Conservation (phyloP, 352 stramenopile genomes). For the Globisporangium parvum region DNA sequence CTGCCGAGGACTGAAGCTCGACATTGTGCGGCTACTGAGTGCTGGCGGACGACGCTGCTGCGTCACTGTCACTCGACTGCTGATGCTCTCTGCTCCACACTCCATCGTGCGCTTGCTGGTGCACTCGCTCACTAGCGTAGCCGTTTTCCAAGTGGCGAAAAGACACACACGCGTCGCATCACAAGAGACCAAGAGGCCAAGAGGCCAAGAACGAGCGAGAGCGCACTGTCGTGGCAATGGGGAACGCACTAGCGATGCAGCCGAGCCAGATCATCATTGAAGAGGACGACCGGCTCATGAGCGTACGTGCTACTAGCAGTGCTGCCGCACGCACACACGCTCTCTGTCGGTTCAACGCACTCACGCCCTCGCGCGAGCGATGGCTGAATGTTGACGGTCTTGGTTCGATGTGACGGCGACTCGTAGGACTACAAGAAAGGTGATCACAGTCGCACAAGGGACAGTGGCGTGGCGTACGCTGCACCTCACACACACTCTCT, state of each 20-base stretch:
- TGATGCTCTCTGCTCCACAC: neutral
- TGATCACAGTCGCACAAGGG: neutral
- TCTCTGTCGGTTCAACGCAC: too few species aligned
- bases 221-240: conserved; percentile 15
- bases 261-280: conserved; percentile 33
- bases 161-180: too few species aligned
- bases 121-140: too few species aligned
- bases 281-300: conserved; percentile 34
- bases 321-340: neutral
- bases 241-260: conserved; percentile 35
- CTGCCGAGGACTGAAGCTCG: neutral
- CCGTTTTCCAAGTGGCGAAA: too few species aligned
- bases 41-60: neutral
- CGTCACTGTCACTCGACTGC: neutral
- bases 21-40: neutral
- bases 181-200: too few species aligned
- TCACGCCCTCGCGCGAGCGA: too few species aligned
- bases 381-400: too few species aligned
- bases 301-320: conserved; percentile 12
- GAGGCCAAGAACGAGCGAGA: too few species aligned
- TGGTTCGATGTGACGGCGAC: too few species aligned
- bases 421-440: conserved; percentile 33
- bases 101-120: neutral
- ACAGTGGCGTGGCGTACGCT: neutral
- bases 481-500: neutral